These are phyloP conservation scores for Andrographis paniculata DNA, from an alignment of 305 asterid species.

Conservation along the genomic window DNA sequence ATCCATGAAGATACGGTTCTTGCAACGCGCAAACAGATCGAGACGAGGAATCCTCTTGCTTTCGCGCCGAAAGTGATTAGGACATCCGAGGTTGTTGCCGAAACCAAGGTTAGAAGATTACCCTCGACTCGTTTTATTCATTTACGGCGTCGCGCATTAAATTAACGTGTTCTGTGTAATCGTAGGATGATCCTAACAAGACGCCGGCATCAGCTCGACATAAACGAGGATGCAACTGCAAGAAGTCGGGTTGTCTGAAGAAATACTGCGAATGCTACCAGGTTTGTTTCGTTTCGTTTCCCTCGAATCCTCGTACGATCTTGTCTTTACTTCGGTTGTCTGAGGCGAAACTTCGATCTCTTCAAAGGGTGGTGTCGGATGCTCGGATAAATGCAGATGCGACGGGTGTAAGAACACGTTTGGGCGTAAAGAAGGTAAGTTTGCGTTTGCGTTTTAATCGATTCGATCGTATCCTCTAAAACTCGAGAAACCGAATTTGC, in stretches of 20 bases:
- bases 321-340: conserved; percentile 18
- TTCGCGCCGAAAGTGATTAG: conserved; percentile 95
- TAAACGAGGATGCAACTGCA: conserved; percentile 98
- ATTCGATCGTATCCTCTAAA: neutral
- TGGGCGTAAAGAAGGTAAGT: conserved; percentile 87
- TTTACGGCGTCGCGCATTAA: conserved; percentile 1
- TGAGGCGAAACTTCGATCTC: conserved; percentile 21
- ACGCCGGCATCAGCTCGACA: conserved; percentile 99
- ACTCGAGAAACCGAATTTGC: conserved; percentile 2
- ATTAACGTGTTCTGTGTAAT: conserved; percentile 1
- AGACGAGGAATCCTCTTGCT: conserved; percentile 97
- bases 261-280: conserved; percentile 99
- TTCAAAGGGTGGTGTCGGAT: conserved; percentile 87
- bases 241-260: conserved; percentile 91
- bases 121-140: neutral
- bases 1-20: conserved; percentile 91
- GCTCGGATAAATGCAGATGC: conserved; percentile 92
- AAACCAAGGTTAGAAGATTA: conserved; percentile 41
- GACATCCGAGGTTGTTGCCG: conserved; percentile 41
- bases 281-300: conserved; percentile 34
- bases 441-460: neutral
- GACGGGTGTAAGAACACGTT: conserved; percentile 92
- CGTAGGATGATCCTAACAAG: conserved; percentile 71
- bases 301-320: neutral
- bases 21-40: conserved; percentile 91